Conservation (phyloP, 495 filamentous ascomycete species). For the Aspergillus conjunctus region DNA sequence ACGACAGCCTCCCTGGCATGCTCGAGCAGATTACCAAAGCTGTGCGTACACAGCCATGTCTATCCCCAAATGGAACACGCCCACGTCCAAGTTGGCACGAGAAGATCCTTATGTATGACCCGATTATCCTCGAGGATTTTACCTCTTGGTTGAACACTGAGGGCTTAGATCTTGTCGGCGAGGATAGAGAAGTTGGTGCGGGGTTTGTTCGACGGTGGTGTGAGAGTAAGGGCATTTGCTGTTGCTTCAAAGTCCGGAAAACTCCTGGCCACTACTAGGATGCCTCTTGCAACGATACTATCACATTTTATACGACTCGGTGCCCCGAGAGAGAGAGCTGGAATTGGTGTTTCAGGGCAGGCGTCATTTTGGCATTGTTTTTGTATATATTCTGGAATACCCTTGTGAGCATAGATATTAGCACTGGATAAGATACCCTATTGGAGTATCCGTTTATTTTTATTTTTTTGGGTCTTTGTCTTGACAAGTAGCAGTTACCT, state of each 20-base stretch:
- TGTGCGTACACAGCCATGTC: slow-evolving; percentile 57
- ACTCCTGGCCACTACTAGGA: slow-evolving; percentile 12
- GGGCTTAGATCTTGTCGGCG: slow-evolving; percentile 60
- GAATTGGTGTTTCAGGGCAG: background rate
- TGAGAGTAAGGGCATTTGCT: slow-evolving; percentile 77
- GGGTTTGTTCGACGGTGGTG: slow-evolving; percentile 80
- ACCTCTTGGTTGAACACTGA: slow-evolving; percentile 79
- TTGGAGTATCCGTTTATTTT: too few species aligned
- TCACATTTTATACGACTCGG: background rate
- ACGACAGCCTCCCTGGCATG: slow-evolving; percentile 39
- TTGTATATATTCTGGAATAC: background rate
- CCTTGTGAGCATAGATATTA: background rate
- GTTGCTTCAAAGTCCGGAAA: slow-evolving; percentile 38
- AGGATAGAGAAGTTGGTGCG: slow-evolving; percentile 64
- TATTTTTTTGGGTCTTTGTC: too few species aligned
- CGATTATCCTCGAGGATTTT: slow-evolving; percentile 86
- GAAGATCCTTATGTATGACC: slow-evolving; percentile 93
- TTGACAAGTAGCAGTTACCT: too few species aligned
- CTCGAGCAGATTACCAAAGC: slow-evolving; percentile 67
- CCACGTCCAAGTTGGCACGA: slow-evolving; percentile 70
- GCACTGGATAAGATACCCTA: too few species aligned
- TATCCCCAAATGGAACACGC: slow-evolving; percentile 24
- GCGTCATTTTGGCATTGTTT: background rate
- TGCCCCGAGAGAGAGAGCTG: too few species aligned
- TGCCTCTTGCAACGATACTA: background rate